Evolutionary conservation across 1,139 yeast species (phyloP).

Genomic region (Debaryomycetaceae sp.): DNA sequence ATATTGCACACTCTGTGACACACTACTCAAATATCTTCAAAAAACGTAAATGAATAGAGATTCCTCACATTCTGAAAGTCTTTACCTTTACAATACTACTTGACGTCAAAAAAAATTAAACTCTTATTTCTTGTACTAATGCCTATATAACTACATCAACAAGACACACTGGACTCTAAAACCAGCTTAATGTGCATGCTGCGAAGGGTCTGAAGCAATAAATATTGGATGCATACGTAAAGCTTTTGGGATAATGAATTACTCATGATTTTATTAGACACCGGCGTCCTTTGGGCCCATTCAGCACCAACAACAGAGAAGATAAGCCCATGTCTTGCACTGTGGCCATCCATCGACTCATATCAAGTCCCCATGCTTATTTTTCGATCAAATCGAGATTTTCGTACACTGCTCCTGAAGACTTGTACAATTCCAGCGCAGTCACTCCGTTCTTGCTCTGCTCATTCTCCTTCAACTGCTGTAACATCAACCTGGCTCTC

Average conservation of each 20-base stretch:
- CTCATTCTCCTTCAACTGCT: slow-evolving; percentile 47
- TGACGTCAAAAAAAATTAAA: too few relatives aligned
- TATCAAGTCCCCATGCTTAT: slow-evolving; percentile 1
- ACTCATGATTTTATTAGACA: background rate
- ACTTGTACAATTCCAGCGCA: slow-evolving; percentile 43
- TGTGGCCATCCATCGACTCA: background rate
- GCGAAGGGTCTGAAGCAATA: background rate
- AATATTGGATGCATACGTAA: background rate
- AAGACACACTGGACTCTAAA: background rate
- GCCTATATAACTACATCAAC: background rate
- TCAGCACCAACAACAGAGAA: too few relatives aligned
- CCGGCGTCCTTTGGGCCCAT: background rate
- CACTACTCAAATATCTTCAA: too few relatives aligned
- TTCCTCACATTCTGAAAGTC: too few relatives aligned
- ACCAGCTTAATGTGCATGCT: background rate
- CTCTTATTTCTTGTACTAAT: background rate
- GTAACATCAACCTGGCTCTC: slow-evolving; percentile 43
- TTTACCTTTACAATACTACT: too few relatives aligned
- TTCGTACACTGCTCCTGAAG: slow-evolving; percentile 43
- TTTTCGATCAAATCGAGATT: slow-evolving; percentile 43
- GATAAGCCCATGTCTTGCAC: background rate
- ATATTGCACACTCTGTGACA: too few relatives aligned
- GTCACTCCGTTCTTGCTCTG: slow-evolving; percentile 38
- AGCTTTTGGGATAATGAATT: background rate
- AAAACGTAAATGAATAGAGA: too few relatives aligned